These are phyloP conservation scores for Pseudopyricularia javanii DNA, from an alignment of 2,329 filamentous ascomycete genomes.

Conservation along the genomic window DNA sequence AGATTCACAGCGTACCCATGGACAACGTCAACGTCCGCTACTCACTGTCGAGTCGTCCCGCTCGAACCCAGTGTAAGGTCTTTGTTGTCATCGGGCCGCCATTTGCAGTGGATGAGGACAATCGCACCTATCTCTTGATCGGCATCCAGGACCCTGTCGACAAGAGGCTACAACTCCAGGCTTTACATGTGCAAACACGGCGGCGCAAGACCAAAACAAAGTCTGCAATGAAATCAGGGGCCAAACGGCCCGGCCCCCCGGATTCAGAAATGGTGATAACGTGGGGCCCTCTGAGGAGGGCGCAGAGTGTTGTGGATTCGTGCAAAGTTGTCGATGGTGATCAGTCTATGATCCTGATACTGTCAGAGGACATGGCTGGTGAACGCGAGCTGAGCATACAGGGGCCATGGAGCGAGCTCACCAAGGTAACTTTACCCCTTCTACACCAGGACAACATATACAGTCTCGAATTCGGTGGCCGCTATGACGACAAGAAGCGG, in stretches of 20 bases:
- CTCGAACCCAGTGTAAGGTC: constrained; percentile 44
- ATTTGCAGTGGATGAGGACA: constrained; percentile 38
- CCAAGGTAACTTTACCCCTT: constrained; percentile 51
- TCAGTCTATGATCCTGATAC: constrained; percentile 55
- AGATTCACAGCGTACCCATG: constrained; percentile 55
- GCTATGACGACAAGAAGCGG: constrained; percentile 36
- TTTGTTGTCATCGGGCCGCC: constrained; percentile 54
- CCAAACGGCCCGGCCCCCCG: constrained; percentile 9
- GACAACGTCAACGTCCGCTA: constrained; percentile 50
- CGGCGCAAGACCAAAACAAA: constrained; percentile 10
- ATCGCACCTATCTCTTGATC: constrained; percentile 45
- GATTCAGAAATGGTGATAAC: constrained; percentile 23
- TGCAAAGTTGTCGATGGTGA: constrained; percentile 58
- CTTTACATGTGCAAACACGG: constrained; percentile 41
- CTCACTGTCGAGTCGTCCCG: constrained; percentile 39
- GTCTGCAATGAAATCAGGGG: constrained; percentile 1
- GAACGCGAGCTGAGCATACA: constrained; percentile 58
- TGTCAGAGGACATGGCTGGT: constrained; percentile 53
- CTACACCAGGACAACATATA: constrained; percentile 48
- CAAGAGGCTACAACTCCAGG: constrained; percentile 55
- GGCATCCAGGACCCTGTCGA: constrained; percentile 60
- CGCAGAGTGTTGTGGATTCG: constrained; percentile 59
- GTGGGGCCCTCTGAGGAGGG: constrained; percentile 40
- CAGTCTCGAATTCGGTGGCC: constrained; percentile 43
- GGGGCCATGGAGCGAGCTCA: constrained; percentile 61